Evolutionary conservation across 208 protist genomes (phyloP).

Genomic region (Endotrypanum monterogeii): DNA sequence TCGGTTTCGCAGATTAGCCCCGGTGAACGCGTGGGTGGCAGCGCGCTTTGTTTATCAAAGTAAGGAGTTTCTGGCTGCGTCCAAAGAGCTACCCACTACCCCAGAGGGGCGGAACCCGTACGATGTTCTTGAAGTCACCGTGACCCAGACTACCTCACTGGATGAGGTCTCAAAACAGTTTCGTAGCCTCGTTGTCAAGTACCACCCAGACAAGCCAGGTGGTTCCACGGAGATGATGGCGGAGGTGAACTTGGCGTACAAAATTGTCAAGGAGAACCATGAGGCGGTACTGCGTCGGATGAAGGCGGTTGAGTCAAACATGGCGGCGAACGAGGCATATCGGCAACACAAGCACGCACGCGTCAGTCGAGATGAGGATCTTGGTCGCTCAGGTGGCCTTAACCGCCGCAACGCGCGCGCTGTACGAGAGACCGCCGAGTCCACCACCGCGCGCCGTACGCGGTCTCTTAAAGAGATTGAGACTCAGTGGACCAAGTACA

Average conservation of each 20-base stretch:
- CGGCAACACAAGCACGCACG: conserved; percentile 71
- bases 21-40: conserved; percentile 7
- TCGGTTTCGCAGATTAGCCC: conserved; percentile 21
- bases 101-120: conserved; percentile 89
- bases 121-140: conserved; percentile 86
- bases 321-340: conserved; percentile 59
- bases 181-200: conserved; percentile 78
- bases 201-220: conserved; percentile 89
- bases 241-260: conserved; percentile 89
- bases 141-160: conserved; percentile 67
- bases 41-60: conserved; percentile 76
- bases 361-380: conserved; percentile 65
- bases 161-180: conserved; percentile 90
- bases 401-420: conserved; percentile 63
- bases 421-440: conserved; percentile 27
- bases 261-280: conserved; percentile 90
- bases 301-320: conserved; percentile 58
- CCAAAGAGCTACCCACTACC: conserved; percentile 78
- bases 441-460: conserved; percentile 18
- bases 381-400: conserved; percentile 78
- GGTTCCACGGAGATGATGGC: conserved; percentile 91
- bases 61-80: conserved; percentile 74
- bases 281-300: conserved; percentile 63
- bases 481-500: conserved; percentile 64
- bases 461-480: conserved; percentile 83